These are phyloP conservation scores for Ophioceras dolichostomum DNA, from an alignment of 2,329 filamentous ascomycete species.

Conservation along the genomic window DNA sequence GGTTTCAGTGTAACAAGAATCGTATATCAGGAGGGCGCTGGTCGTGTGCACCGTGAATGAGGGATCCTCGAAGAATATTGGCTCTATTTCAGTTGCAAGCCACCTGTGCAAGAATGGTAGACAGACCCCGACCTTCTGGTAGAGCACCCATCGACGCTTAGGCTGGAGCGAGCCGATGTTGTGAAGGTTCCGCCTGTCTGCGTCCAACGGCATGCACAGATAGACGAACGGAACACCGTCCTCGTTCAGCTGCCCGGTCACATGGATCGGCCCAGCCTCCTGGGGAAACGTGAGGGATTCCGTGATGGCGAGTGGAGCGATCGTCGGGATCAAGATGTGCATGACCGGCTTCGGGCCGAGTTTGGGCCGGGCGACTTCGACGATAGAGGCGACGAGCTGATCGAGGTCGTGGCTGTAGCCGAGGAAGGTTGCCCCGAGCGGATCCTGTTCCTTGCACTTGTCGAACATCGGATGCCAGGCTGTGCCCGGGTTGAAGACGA, in stretches of 20 bases:
- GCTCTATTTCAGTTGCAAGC: neutral
- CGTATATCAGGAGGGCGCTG: neutral
- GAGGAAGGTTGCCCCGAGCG: neutral
- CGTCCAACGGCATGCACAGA: neutral
- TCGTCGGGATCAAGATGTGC: neutral
- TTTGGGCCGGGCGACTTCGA: neutral
- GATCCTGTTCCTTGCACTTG: neutral
- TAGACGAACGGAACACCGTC: neutral
- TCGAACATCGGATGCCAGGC: neutral
- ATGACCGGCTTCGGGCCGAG: neutral
- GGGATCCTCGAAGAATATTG: neutral
- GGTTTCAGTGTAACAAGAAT: neutral
- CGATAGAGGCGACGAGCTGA: neutral
- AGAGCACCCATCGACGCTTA: neutral
- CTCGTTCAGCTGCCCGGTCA: neutral
- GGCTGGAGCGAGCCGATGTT: neutral
- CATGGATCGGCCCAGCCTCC: neutral
- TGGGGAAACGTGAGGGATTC: neutral
- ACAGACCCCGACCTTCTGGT: neutral
- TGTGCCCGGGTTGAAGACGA: neutral
- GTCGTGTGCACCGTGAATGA: neutral
- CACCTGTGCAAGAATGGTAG: neutral
- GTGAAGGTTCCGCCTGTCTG: neutral
- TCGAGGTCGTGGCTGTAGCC: neutral
- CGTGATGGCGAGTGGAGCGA: neutral